These are phyloP conservation scores for Xylariaceae sp. DNA, from an alignment of 2,329 filamentous ascomycete species.

Conservation along the genomic window DNA sequence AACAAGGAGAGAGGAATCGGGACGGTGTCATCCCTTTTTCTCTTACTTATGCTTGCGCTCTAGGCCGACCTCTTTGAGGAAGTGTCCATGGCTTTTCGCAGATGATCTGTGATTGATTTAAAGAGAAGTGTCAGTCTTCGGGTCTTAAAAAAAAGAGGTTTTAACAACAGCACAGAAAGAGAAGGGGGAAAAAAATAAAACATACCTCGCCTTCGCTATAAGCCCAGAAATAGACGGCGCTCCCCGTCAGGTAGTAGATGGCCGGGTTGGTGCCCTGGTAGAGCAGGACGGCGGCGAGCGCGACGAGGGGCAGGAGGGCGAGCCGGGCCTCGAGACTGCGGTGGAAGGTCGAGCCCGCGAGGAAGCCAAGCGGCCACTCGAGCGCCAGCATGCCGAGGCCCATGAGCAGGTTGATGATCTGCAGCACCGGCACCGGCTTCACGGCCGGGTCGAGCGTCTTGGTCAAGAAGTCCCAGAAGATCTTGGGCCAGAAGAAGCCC, in stretches of 20 bases:
- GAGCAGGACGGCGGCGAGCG: constrained; percentile 67
- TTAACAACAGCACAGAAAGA: neutral
- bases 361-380: constrained; percentile 79
- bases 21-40: too few species aligned
- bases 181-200: constrained; percentile 16
- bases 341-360: constrained; percentile 76
- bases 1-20: too few species aligned
- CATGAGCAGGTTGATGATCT: constrained; percentile 82
- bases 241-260: constrained; percentile 83
- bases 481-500: constrained; percentile 96
- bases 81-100: constrained; percentile 67
- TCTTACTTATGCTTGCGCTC: constrained; percentile 2
- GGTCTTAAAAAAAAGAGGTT: neutral
- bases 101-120: constrained; percentile 47
- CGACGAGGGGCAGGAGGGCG: constrained; percentile 72
- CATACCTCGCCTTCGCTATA: constrained; percentile 95
- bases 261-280: constrained; percentile 93
- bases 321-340: constrained; percentile 83
- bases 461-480: constrained; percentile 96
- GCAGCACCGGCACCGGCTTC: constrained; percentile 80
- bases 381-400: constrained; percentile 73
- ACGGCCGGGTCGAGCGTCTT: constrained; percentile 83
- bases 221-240: constrained; percentile 90
- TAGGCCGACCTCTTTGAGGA: constrained; percentile 45
- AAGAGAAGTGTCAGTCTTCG: neutral